Percentiles rank a stretch among this genome's conserved stretches.
phyloP scores from a whole-genome alignment of 2,329 filamentous ascomycete genomes.

The Aspergillus piperis region DNA sequence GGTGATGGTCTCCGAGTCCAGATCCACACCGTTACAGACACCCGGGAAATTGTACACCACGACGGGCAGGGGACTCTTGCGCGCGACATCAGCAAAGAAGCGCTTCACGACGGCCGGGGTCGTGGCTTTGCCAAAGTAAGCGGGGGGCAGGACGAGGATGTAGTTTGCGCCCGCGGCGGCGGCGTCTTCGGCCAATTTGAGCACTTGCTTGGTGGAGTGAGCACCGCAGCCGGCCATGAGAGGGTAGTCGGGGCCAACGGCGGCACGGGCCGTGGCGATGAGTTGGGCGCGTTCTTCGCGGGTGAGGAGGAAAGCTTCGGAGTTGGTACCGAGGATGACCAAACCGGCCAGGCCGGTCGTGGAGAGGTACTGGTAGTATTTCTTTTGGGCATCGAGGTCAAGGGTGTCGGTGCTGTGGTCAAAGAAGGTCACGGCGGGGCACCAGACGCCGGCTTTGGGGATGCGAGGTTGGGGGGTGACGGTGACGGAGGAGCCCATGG shows the following conservation, averaged over 20 bases:
- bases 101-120: constrained; percentile 58
- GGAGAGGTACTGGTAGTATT: constrained; percentile 57
- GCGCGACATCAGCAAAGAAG: constrained; percentile 62
- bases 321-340: constrained; percentile 58
- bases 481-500: constrained; percentile 17
- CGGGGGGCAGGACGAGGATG: constrained; percentile 62
- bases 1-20: constrained; percentile 65
- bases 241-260: constrained; percentile 57
- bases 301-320: constrained; percentile 59
- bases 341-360: constrained; percentile 54
- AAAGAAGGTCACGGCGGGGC: constrained; percentile 58
- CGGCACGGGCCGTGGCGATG: constrained; percentile 57
- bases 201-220: constrained; percentile 65
- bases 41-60: constrained; percentile 70
- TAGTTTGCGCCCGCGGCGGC: constrained; percentile 63
- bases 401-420: constrained; percentile 52
- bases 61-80: constrained; percentile 56
- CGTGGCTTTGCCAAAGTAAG: constrained; percentile 66
- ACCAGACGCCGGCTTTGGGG: constrained; percentile 49
- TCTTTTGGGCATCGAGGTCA: constrained; percentile 50
- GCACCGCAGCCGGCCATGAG: constrained; percentile 66
- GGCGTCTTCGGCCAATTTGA: constrained; percentile 62
- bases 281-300: constrained; percentile 61
- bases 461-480: constrained; percentile 22
- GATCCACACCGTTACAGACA: constrained; percentile 67